These are phyloP conservation scores for Cutaneotrichosporon cutaneum DNA, from an alignment of 1,284 basidiomycete species.

Conservation along the genomic window DNA sequence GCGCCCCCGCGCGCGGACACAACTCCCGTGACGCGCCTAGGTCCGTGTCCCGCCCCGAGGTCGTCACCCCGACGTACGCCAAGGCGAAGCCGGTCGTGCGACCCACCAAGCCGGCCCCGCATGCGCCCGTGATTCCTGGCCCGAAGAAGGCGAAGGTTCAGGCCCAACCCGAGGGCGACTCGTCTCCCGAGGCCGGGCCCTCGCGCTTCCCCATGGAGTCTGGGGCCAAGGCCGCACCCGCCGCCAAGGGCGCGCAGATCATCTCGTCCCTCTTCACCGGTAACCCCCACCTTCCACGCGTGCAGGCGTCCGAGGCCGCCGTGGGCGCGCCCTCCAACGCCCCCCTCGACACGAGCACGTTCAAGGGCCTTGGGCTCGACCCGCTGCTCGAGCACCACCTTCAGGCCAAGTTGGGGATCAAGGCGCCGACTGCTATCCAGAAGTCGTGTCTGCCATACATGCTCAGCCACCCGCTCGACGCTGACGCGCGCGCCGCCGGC, in stretches of 20 bases:
- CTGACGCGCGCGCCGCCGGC: slow-evolving; percentile 23
- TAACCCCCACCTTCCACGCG: slow-evolving; percentile 36
- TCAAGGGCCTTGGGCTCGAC: slow-evolving; percentile 73
- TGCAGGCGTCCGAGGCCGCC: slow-evolving; percentile 14
- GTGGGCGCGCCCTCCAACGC: slow-evolving; percentile 73
- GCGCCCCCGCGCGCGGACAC: too few species aligned
- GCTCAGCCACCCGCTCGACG: slow-evolving; percentile 55
- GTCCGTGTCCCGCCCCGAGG: neutral
- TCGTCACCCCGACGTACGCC: neutral
- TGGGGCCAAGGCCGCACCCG: neutral
- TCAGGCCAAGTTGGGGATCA: slow-evolving; percentile 74
- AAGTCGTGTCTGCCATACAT: slow-evolving; percentile 74
- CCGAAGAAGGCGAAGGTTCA: slow-evolving; percentile 38
- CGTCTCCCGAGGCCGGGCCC: slow-evolving; percentile 25
- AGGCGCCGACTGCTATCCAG: slow-evolving; percentile 89
- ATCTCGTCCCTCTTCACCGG: slow-evolving; percentile 90
- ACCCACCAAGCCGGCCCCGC: slow-evolving; percentile 11
- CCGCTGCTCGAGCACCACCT: slow-evolving; percentile 79
- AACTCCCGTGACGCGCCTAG: too few species aligned
- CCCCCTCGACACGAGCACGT: slow-evolving; percentile 72
- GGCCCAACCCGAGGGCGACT: slow-evolving; percentile 7
- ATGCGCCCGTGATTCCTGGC: slow-evolving; percentile 16
- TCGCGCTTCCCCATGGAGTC: slow-evolving; percentile 20
- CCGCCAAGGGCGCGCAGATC: slow-evolving; percentile 61
- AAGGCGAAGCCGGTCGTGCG: slow-evolving; percentile 9